Percentiles rank a stretch among this genome's conserved stretches.
These are phyloP conservation scores for Byssothecium circinans DNA, from an alignment of 2,329 filamentous ascomycete genomes.

Conservation along the genomic window DNA sequence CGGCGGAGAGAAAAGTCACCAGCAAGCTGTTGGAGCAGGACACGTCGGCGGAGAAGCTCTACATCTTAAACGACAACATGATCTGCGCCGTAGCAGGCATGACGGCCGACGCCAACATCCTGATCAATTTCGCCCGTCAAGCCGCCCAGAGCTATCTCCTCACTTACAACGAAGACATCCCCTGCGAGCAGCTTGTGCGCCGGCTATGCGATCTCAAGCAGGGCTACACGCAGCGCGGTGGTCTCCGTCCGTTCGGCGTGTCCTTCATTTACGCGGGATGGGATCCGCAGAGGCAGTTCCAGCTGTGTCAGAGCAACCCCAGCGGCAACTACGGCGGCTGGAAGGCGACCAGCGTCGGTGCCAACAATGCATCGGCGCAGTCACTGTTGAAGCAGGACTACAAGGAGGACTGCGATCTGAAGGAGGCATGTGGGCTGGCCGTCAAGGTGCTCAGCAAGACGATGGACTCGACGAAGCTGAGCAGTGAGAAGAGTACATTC, in stretches of 20 bases:
- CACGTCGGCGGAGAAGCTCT: slow-evolving; percentile 99
- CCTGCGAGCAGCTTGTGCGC: slow-evolving; percentile 97
- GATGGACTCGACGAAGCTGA: slow-evolving; percentile 98
- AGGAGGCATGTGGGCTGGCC: slow-evolving; percentile 95
- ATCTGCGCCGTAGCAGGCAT: slow-evolving; percentile 98
- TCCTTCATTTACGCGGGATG: slow-evolving; percentile 99
- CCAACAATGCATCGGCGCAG: slow-evolving; percentile 97
- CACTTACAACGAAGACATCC: slow-evolving; percentile 99
- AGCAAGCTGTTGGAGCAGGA: slow-evolving; percentile 99
- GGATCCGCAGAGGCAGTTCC: slow-evolving; percentile 94
- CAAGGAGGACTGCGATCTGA: slow-evolving; percentile 94
- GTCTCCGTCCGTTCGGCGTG: slow-evolving; percentile 95
- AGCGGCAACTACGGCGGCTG: slow-evolving; percentile 98
- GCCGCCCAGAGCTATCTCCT: slow-evolving; percentile 95
- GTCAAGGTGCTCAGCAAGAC: slow-evolving; percentile 99
- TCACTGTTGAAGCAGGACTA: slow-evolving; percentile 99
- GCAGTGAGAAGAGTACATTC: slow-evolving; percentile 93
- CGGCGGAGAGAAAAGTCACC: slow-evolving; percentile 97
- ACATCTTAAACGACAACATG: slow-evolving; percentile 99
- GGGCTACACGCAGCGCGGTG: slow-evolving; percentile 98
- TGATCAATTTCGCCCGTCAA: slow-evolving; percentile 99
- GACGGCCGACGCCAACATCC: slow-evolving; percentile 99
- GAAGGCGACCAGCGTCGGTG: slow-evolving; percentile 97
- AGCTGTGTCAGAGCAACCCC: slow-evolving; percentile 98
- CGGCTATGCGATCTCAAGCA: slow-evolving; percentile 97